Evolutionary conservation across 257 asterid species (phyloP).

Genomic region (Capsicum pubescens): DNA sequence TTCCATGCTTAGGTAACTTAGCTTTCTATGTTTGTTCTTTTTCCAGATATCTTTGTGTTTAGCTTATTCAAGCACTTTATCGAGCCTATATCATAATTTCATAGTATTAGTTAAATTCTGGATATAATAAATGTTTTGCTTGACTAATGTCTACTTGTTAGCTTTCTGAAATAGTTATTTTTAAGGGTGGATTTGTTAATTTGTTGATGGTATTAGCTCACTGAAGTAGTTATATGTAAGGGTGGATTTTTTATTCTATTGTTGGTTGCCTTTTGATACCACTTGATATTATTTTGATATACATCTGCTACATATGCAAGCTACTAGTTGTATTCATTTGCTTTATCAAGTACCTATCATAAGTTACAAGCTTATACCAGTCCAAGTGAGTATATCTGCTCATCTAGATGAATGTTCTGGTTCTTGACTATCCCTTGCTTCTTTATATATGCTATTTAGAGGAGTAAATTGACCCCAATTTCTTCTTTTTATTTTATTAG

Average conservation of each 20-base stretch:
- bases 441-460: neutral
- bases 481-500: slow-evolving; percentile 36
- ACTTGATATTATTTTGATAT: neutral
- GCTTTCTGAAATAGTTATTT: neutral
- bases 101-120: neutral
- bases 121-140: neutral
- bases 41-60: neutral
- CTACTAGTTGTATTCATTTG: neutral
- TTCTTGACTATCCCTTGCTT: neutral
- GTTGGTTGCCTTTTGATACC: neutral
- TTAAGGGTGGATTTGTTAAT: neutral
- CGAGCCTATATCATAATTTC: neutral
- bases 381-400: neutral
- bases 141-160: slow-evolving; percentile 1
- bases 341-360: neutral
- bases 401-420: neutral
- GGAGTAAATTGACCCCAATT: neutral
- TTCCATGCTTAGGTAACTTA: neutral
- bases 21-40: neutral
- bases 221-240: neutral
- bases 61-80: slow-evolving; percentile 10
- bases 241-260: slow-evolving; percentile 3
- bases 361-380: neutral
- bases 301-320: neutral
- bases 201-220: neutral